Percentiles rank a stretch among this genome's conserved stretches.
Conservation (phyloP, 2,329 filamentous ascomycete species). For the Ophiostoma perfectum region DNA sequence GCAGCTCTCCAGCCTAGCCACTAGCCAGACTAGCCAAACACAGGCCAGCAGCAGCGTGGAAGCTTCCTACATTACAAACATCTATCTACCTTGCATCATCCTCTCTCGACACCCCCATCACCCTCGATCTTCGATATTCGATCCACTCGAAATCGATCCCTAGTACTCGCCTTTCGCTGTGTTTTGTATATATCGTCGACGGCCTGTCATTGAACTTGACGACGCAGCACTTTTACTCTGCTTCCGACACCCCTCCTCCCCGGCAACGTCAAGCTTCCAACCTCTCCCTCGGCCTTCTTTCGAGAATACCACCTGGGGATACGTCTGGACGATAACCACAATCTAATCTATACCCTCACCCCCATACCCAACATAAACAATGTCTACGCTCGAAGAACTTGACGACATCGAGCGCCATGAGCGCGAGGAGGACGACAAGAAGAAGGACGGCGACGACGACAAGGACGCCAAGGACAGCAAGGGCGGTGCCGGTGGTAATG, state of each 20-base stretch:
- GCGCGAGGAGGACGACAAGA: conserved; percentile 56
- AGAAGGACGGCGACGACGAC: conserved; percentile 32
- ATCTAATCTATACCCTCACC: background rate
- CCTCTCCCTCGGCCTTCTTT: background rate
- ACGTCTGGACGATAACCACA: background rate
- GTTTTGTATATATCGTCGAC: background rate
- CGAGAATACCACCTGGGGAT: background rate
- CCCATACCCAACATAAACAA: conserved; percentile 38
- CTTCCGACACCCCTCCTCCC: background rate
- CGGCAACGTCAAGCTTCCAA: background rate
- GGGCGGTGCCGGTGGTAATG: conserved; percentile 29
- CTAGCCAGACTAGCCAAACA: conserved; percentile 6
- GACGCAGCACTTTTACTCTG: background rate
- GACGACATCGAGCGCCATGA: conserved; percentile 79
- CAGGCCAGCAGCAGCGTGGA: conserved; percentile 14
- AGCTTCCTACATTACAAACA: conserved; percentile 17
- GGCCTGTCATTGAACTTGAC: background rate
- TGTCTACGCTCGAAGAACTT: conserved; percentile 90
- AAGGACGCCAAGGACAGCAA: conserved; percentile 48
- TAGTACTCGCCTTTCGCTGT: background rate
- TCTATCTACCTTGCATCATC: conserved; percentile 11
- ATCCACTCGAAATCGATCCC: conserved; percentile 9
- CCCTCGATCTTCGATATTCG: conserved; percentile 11
- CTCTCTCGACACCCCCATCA: conserved; percentile 14
- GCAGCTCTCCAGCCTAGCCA: conserved; percentile 17